Evolutionary conservation across 441 rosid genomes (phyloP), one percentile per base, ranked within the genome.

Genomic region (Brassica hybrid): DNA sequence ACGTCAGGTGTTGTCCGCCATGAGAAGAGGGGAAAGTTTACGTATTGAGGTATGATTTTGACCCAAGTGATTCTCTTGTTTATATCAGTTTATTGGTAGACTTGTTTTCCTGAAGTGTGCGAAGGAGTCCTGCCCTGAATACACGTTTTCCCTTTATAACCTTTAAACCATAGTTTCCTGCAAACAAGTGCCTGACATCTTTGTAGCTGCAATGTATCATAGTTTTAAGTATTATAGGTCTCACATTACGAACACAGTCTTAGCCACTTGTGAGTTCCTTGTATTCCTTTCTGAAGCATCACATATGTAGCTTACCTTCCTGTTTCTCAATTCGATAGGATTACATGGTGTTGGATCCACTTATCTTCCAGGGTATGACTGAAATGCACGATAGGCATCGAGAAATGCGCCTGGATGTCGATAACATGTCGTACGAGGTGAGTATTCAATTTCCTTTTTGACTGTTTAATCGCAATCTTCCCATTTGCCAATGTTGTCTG

Each of bases 361-460:
- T 84, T 74, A 60, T 85, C 65, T 80, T 82, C 81, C 85, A 87
- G 58, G 86, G 93, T 68, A 83, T 90, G 80, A 86, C 91, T 5
- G 96, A 92, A 64, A 59, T 83, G 80, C 94, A 90, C 57, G 98
- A 94, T 84, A 85, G 92, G 69, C 98, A 91, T 76, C 82, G 90
- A 69, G 97, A 92, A 12, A 83, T 92, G 98, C 96, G 96, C 25
- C 93, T 92, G 25, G 98, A 92, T 75, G 90, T 89, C 45, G 97
- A 94, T 77, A 89, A 90, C 85, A 94, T 94, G 98, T 88, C 98
- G 19, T 94, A 92, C 16, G 97, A 94, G 97, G 98, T 92, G 80
- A 81, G 76, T 64, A 30, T 45, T 56, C 9, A 13, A 36, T 9
- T 45, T 58, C 9, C 34, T 54, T 52, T 64, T 36, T 9, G 52